Evolutionary conservation across 306 rosid species (phyloP).

Genomic region (peach (Prunus persica)): Prunus_persica_NCBIv2 NC_034016.1:16069001-16069500

Average conservation of each 20-base stretch:
- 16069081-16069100: too few species aligned
- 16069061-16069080: too few species aligned
- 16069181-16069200: too few species aligned
- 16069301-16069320: slow-evolving; percentile 36
- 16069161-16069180: too few species aligned
- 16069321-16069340: slow-evolving; percentile 79
- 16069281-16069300: background rate
- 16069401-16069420: slow-evolving; percentile 79
- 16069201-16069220: background rate
- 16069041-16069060: too few species aligned
- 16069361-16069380: slow-evolving; percentile 75
- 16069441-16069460: slow-evolving; percentile 65
- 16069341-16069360: slow-evolving; percentile 77
- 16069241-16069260: background rate
- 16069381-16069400: slow-evolving; percentile 86
- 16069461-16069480: slow-evolving; percentile 71
- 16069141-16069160: too few species aligned
- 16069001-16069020: too few species aligned
- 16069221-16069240: background rate
- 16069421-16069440: slow-evolving; percentile 92
- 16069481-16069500: slow-evolving; percentile 54
- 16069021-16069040: too few species aligned
- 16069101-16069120: too few species aligned
- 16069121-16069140: too few species aligned
- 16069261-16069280: slow-evolving; percentile 1